Conservation (phyloP, 305 asterid genomes). For the Solanum hybrid region DNA sequence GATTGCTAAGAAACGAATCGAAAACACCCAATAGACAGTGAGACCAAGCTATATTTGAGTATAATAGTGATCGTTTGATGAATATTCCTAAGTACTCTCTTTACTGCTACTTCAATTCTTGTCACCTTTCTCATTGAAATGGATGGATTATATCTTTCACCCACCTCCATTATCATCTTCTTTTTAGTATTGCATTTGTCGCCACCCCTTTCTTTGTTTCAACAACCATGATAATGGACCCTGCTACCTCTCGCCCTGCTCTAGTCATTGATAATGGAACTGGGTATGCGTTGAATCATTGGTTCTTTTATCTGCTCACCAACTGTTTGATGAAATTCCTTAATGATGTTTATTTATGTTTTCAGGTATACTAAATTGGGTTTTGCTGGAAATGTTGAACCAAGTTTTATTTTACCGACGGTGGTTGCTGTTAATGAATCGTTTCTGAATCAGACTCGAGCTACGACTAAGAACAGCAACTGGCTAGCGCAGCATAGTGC, state of each 20-base stretch:
- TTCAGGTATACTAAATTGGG: conserved; percentile 84
- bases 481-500: conserved; percentile 80
- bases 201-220: conserved; percentile 1
- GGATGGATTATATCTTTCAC: conserved; percentile 9
- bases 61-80: background rate
- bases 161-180: background rate
- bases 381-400: conserved; percentile 93
- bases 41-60: conserved; percentile 1
- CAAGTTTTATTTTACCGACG: conserved; percentile 69
- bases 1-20: conserved; percentile 6
- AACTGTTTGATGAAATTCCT: conserved; percentile 24
- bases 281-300: conserved; percentile 34
- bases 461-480: conserved; percentile 47
- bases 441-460: conserved; percentile 56
- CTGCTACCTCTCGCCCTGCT: conserved; percentile 70
- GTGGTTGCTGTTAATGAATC: conserved; percentile 75
- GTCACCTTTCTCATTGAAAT: conserved; percentile 4
- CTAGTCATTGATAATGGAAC: conserved; percentile 94
- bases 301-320: background rate
- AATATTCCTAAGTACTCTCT: background rate
- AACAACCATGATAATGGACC: conserved; percentile 70
- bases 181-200: background rate
- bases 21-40: conserved; percentile 1
- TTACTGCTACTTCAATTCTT: background rate
- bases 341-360: background rate